phyloP scores from a whole-genome alignment of 495 filamentous ascomycete genomes.

The Amniculicola lignicola region DNA sequence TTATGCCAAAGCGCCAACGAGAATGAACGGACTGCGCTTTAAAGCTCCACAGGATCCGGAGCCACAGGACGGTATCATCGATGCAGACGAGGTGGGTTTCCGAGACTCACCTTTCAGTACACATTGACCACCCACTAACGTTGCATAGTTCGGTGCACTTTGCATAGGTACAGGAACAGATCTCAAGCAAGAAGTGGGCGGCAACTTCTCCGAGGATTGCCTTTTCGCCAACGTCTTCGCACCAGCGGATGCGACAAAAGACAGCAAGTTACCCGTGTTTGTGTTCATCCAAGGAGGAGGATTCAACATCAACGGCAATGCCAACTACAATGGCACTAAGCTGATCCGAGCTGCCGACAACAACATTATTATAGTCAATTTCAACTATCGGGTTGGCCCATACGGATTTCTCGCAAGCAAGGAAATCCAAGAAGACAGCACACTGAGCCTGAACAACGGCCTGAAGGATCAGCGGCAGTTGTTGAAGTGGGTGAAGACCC shows the following conservation, averaged over 20 bases:
- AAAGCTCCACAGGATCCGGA: conserved; percentile 55
- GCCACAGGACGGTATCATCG: conserved; percentile 36
- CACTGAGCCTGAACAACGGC: conserved; percentile 64
- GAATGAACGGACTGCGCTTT: conserved; percentile 58
- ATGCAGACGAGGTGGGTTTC: conserved; percentile 41
- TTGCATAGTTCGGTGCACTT: conserved; percentile 50
- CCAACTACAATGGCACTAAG: conserved; percentile 62
- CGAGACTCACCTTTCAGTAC: not conserved
- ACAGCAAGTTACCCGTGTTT: conserved; percentile 61
- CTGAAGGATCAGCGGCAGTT: conserved; percentile 67
- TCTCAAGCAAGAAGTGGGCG: conserved; percentile 20
- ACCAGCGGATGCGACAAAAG: conserved; percentile 51
- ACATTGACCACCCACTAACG: not conserved
- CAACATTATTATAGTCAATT: conserved; percentile 66
- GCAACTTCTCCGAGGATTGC: conserved; percentile 59
- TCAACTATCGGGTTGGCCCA: conserved; percentile 70
- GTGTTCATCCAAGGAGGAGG: conserved; percentile 78
- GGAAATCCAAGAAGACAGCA: conserved; percentile 47
- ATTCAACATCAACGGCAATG: conserved; percentile 60
- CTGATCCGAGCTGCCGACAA: conserved; percentile 58
- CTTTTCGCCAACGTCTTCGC: conserved; percentile 73
- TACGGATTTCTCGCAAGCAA: conserved; percentile 69
- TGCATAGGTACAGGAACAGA: conserved; percentile 12
- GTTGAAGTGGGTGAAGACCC: conserved; percentile 60
- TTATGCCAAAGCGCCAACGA: conserved; percentile 54